These are phyloP conservation scores for Linum lewisii DNA, from an alignment of 345 rosid species.

Conservation along the genomic window DNA sequence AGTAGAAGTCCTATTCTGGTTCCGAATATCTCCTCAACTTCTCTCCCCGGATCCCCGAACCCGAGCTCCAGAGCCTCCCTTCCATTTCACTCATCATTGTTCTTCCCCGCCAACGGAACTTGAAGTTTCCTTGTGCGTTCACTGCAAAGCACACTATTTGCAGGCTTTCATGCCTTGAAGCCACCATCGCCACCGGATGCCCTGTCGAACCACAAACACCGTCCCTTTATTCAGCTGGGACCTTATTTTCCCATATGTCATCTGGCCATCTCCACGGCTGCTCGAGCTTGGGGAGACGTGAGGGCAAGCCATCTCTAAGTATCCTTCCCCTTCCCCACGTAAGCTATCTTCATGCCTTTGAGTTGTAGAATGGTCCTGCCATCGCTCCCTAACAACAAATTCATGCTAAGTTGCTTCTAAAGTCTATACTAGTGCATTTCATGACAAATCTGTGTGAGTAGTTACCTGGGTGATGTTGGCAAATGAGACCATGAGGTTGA, in stretches of 20 bases:
- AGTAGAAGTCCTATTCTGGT: constrained; percentile 26
- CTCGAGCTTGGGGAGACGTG: constrained; percentile 23
- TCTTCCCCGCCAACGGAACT: constrained; percentile 43
- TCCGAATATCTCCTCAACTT: constrained; percentile 28
- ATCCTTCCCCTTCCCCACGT: constrained; percentile 39
- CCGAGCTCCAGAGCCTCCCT: constrained; percentile 36
- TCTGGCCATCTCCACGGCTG: constrained; percentile 14
- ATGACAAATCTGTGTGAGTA: too few species aligned
- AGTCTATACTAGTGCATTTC: too few species aligned
- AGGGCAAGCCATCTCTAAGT: too few species aligned
- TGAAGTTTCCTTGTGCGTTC: constrained; percentile 23
- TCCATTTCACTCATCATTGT: constrained; percentile 26
- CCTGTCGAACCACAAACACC: constrained; percentile 35
- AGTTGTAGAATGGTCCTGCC: constrained; percentile 40
- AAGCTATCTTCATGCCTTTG: constrained; percentile 23
- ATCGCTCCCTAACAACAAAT: constrained; percentile 26
- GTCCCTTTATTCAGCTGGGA: constrained; percentile 34
- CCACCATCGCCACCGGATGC: constrained; percentile 32
- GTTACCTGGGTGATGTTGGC: constrained; percentile 29
- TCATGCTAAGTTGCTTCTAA: too few species aligned
- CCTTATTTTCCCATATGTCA: constrained; percentile 23
- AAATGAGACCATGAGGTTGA: constrained; percentile 18
- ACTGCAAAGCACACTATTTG: constrained; percentile 31
- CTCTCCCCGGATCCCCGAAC: constrained; percentile 19
- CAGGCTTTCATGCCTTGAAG: constrained; percentile 23